Percentiles rank a stretch among this genome's conserved stretches.
These are phyloP conservation scores for Irpex lacteus DNA, from an alignment of 1,284 basidiomycete genomes.

Conservation along the genomic window DNA sequence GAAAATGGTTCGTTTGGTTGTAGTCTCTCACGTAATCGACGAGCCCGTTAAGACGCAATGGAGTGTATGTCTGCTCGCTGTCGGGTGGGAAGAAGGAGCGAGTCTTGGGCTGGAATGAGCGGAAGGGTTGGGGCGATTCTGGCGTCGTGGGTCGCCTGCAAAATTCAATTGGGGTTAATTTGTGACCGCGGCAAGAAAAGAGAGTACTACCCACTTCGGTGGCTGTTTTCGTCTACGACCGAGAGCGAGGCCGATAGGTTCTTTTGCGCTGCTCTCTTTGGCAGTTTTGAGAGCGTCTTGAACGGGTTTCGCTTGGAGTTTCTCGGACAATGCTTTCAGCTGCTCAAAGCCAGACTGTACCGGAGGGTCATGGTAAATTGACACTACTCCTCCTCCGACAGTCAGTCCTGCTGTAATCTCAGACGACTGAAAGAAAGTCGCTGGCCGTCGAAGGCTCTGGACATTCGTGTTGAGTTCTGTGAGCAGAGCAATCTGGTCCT, in stretches of 20 bases:
- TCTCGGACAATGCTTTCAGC: slow-evolving; percentile 44
- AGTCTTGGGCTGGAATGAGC: slow-evolving; percentile 37
- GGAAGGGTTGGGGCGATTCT: slow-evolving; percentile 57
- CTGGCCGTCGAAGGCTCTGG: slow-evolving; percentile 41
- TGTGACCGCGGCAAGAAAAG: background rate
- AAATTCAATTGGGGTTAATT: background rate
- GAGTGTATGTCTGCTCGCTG: slow-evolving; percentile 24
- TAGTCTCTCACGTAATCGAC: slow-evolving; percentile 49
- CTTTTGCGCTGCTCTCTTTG: slow-evolving; percentile 46
- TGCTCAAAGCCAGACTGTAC: slow-evolving; percentile 27
- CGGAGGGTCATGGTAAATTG: slow-evolving; percentile 16
- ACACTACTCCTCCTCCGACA: background rate
- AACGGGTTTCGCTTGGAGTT: slow-evolving; percentile 43
- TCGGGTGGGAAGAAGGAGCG: slow-evolving; percentile 43
- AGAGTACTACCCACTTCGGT: background rate
- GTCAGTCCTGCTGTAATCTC: slow-evolving; percentile 4
- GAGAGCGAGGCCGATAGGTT: slow-evolving; percentile 43
- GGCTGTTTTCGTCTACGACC: slow-evolving; percentile 34
- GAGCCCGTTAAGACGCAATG: slow-evolving; percentile 43
- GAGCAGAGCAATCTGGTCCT: slow-evolving; percentile 44
- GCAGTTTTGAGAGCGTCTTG: slow-evolving; percentile 54
- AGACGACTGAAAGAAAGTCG: slow-evolving; percentile 36
- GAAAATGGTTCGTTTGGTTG: slow-evolving; percentile 40
- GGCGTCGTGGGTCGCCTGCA: slow-evolving; percentile 54
- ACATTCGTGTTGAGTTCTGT: slow-evolving; percentile 43